Evolutionary conservation across 352 stramenopile genomes (phyloP), one percentile per base, ranked within the genome.

Genomic region (Phytopythium ostracodes): DNA sequence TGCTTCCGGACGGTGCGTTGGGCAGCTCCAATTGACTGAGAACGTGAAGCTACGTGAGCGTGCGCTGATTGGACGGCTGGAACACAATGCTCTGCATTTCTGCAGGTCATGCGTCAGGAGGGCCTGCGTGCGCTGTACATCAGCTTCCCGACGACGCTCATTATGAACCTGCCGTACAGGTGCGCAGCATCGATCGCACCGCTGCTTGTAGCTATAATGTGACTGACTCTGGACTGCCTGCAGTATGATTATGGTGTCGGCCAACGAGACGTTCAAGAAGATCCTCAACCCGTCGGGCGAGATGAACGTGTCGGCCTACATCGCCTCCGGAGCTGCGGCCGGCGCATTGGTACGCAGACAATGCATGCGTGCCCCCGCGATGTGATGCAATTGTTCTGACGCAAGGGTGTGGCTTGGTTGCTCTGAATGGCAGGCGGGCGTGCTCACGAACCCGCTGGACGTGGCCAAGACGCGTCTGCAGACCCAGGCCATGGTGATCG

Each of bases 161-260:
- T 98, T 59, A 99, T 99, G 84, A 99, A 99, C 75, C 76, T 99
- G 55, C 98, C 98, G 4, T 99, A 99, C 83, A 91, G 81, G 84
- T 89, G 66, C n/a, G 56, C 9, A 12, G 25, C 25, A 18, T 46
- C 17, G 2, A 11, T 24, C 24, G 40, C 20, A 25, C n/a, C 43
- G 15, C n/a, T 27, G n/a, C 43, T 29, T 15, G 20, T 10, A 27
- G 43, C 11, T 6, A n/a, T n/a, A n/a, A n/a, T 8, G 10, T 50
- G 43, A 50, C 43, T 25, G n/a, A 50, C 49, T 40, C 6, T 0
- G 60, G 14, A 55, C 3, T 18, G 27, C 18, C 56, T 42, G 25
- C 31, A 98, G 96, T 66, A 97, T 98, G 77, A 93, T 99, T 61
- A 98, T 99, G 91, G 96, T 99, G 49, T 97, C 93, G 8, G 91